Evolutionary conservation across 1,284 basidiomycete species (phyloP).

Genomic region (Tausonia pullulans): DNA sequence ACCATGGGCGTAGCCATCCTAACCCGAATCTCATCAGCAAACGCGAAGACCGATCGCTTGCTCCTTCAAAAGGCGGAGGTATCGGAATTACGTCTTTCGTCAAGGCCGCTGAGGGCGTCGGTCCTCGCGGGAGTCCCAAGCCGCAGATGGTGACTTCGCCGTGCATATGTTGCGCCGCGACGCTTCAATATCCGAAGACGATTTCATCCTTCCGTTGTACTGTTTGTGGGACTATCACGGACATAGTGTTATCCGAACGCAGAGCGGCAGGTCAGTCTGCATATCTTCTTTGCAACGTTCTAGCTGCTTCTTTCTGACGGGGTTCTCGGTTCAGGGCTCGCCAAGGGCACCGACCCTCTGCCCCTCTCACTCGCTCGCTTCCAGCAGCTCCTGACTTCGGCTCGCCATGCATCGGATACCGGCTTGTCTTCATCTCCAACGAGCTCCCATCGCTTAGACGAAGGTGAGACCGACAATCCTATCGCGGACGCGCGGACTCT

Average conservation of each 20-base stretch:
- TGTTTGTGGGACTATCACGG: constrained; percentile 16
- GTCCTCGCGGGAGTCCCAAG: neutral
- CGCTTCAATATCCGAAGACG: constrained; percentile 5
- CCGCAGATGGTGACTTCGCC: constrained; percentile 12
- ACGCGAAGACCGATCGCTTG: constrained; percentile 1
- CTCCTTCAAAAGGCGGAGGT: neutral
- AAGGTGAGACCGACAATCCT: too few species aligned
- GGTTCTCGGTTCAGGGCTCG: neutral
- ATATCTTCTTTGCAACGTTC: too few species aligned
- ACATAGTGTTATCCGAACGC: constrained; percentile 1
- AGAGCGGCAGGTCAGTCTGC: neutral
- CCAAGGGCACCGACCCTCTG: constrained; percentile 7
- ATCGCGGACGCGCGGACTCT: constrained; percentile 13
- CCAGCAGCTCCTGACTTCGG: neutral
- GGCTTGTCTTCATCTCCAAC: neutral
- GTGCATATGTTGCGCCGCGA: constrained; percentile 15
- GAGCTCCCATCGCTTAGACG: neutral
- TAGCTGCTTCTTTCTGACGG: too few species aligned
- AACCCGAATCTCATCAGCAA: constrained; percentile 11
- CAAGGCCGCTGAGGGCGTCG: constrained; percentile 2
- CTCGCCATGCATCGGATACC: neutral
- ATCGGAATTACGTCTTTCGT: constrained; percentile 13
- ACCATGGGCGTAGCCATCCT: neutral
- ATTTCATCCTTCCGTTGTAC: constrained; percentile 13
- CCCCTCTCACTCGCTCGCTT: constrained; percentile 10